Evolutionary conservation across 768 basidiomycete species (phyloP).

Genomic region (Krasilnikovozyma curviuscula): DNA sequence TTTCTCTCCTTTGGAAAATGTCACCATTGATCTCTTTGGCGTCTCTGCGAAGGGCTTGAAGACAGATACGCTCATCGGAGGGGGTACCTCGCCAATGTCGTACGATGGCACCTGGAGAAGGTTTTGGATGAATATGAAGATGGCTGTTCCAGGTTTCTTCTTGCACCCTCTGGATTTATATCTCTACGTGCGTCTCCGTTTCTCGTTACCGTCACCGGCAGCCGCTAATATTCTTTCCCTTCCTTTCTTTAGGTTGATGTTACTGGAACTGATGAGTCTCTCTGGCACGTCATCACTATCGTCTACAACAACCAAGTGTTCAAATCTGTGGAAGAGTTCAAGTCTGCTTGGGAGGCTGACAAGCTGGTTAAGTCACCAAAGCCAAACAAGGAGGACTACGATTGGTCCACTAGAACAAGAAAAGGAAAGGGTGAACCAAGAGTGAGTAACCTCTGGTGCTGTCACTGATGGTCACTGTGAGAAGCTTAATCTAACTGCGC

Average conservation of each 20-base stretch:
- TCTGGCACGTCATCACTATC: conserved; percentile 35
- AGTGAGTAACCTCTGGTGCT: no score
- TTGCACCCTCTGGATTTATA: no score
- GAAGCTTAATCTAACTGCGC: no score
- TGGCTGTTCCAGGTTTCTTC: conserved; percentile 27
- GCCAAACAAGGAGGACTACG: conserved; percentile 22
- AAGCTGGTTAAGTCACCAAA: conserved; percentile 20
- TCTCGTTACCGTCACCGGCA: no score
- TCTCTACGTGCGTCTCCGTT: no score
- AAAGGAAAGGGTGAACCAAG: conserved; percentile 20
- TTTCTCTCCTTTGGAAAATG: conserved; percentile 4
- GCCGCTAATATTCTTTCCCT: no score
- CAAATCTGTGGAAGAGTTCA: conserved; percentile 32
- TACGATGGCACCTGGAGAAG: conserved; percentile 1
- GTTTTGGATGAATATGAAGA: conserved; percentile 7
- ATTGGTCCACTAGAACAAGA: conserved; percentile 33
- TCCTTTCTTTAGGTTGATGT: conserved; percentile 42
- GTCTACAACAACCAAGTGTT: conserved; percentile 42
- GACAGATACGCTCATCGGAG: neutral
- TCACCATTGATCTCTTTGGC: conserved; percentile 34
- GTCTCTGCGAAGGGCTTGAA: conserved; percentile 16
- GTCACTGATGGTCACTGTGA: no score
- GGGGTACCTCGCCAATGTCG: neutral
- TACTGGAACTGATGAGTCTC: conserved; percentile 35
- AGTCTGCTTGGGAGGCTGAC: conserved; percentile 31